phyloP scores from a whole-genome alignment of 2,329 filamentous ascomycete species.

The Simplicillium aogashimaense region DNA sequence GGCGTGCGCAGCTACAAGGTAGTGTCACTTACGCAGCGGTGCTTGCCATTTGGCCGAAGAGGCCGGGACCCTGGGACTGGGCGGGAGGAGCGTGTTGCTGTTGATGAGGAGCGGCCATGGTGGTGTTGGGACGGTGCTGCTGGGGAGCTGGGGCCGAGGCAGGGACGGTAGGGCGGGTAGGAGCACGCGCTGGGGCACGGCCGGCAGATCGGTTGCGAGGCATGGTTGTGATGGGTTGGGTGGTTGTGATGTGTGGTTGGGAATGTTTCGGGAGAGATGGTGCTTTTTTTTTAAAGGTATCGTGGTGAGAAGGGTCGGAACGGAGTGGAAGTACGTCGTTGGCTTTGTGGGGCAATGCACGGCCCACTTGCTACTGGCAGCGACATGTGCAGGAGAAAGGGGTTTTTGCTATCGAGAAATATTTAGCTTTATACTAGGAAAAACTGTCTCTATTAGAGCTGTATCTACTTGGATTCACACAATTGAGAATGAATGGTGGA shows the following conservation, averaged over 20 bases:
- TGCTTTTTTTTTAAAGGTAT: conserved; percentile 3
- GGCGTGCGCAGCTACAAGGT: background rate
- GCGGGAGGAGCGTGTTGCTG: conserved; percentile 42
- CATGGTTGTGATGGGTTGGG: conserved; percentile 37
- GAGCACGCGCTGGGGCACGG: conserved; percentile 41
- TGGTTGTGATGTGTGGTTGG: conserved; percentile 5
- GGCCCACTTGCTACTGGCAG: conserved; percentile 1
- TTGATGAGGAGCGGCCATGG: conserved; percentile 44
- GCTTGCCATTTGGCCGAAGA: conserved; percentile 94
- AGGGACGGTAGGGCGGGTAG: conserved; percentile 57
- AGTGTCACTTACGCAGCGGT: conserved; percentile 91
- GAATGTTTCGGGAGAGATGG: conserved; percentile 5
- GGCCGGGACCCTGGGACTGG: conserved; percentile 61
- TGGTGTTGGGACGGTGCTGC: conserved; percentile 61
- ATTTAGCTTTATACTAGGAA: no score
- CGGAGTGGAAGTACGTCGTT: background rate
- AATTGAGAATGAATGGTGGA: no score
- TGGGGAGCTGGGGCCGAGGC: conserved; percentile 46
- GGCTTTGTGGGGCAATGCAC: conserved; percentile 2
- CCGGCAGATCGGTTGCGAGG: conserved; percentile 66
- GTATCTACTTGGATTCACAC: no score
- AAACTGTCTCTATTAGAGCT: no score
- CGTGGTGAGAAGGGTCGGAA: conserved; percentile 13
- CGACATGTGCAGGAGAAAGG: no score
- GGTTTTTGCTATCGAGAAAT: no score